Evolutionary conservation across 768 basidiomycete genomes (phyloP).

Genomic region (Dentipellis sp.): DNA sequence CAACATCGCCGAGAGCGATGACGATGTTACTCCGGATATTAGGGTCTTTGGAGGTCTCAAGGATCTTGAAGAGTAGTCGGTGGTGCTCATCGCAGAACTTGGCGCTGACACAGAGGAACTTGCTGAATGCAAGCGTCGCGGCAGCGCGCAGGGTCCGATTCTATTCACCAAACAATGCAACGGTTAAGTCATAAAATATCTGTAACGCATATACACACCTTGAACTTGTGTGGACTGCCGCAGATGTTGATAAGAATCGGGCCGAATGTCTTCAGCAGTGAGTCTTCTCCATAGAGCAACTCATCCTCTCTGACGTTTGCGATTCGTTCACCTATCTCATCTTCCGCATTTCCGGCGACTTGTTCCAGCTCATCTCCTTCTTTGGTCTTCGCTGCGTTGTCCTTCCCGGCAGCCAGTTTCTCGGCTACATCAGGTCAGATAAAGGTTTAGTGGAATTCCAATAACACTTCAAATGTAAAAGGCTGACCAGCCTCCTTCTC

Average conservation of each 20-base stretch:
- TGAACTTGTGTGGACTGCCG: slow-evolving; percentile 84
- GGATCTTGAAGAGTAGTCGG: slow-evolving; percentile 82
- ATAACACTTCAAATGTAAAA: neutral
- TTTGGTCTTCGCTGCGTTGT: slow-evolving; percentile 32
- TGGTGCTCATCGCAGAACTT: slow-evolving; percentile 91
- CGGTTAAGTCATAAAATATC: neutral
- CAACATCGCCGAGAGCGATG: slow-evolving; percentile 95
- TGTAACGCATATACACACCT: slow-evolving; percentile 35
- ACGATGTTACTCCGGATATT: slow-evolving; percentile 93
- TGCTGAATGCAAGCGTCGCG: slow-evolving; percentile 84
- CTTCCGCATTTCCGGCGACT: slow-evolving; percentile 95
- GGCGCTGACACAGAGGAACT: slow-evolving; percentile 92
- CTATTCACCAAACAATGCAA: slow-evolving; percentile 29
- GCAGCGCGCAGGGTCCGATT: slow-evolving; percentile 80
- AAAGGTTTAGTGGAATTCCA: neutral
- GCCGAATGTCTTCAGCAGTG: slow-evolving; percentile 77
- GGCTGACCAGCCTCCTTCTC: slow-evolving; percentile 66
- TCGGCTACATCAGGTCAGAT: neutral
- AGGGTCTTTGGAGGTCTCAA: slow-evolving; percentile 85
- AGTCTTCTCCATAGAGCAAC: slow-evolving; percentile 74
- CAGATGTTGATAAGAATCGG: slow-evolving; percentile 88
- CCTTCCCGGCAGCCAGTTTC: slow-evolving; percentile 18
- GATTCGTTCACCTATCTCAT: slow-evolving; percentile 94
- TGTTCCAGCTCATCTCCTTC: slow-evolving; percentile 87
- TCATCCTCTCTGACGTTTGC: slow-evolving; percentile 79